Conservation (phyloP, 345 rosid species). For the Citrus sp. region DNA sequence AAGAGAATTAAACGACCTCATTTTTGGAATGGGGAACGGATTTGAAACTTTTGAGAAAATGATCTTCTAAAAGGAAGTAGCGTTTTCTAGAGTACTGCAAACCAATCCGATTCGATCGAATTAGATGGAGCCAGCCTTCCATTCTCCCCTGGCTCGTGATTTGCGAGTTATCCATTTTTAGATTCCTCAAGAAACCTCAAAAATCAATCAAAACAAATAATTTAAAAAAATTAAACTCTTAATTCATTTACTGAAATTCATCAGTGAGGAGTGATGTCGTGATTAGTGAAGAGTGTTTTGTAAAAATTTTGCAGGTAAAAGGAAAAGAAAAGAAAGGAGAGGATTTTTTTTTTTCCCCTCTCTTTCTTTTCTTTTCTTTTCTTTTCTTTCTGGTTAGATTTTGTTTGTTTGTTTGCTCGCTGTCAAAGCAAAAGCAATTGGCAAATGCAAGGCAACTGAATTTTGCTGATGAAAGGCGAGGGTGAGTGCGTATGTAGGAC, state of each 20-base stretch:
- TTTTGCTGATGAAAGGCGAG: background rate
- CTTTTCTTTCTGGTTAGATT: background rate
- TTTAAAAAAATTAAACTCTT: too few relatives aligned
- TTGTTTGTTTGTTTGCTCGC: background rate
- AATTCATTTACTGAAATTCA: background rate
- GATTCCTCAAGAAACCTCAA: background rate
- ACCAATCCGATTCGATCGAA: slow-evolving; percentile 78
- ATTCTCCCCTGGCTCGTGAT: slow-evolving; percentile 40
- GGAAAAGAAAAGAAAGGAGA: background rate
- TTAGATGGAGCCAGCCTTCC: slow-evolving; percentile 90
- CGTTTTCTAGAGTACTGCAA: slow-evolving; percentile 82
- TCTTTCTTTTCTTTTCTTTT: background rate
- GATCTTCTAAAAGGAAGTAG: slow-evolving; percentile 68
- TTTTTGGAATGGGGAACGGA: slow-evolving; percentile 48
- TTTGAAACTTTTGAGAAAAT: slow-evolving; percentile 73
- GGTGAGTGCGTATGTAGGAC: slow-evolving; percentile 19
- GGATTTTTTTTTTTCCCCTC: background rate
- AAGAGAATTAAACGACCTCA: slow-evolving; percentile 35
- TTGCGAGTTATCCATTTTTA: slow-evolving; percentile 39
- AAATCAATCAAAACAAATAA: too few relatives aligned
- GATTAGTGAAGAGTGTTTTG: background rate
- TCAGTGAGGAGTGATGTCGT: background rate
- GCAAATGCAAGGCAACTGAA: background rate
- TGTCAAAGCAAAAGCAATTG: slow-evolving; percentile 8
- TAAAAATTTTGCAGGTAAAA: background rate